Percentiles rank a stretch among this genome's conserved stretches.
Evolutionary conservation across 495 filamentous ascomycete species (phyloP).

Genomic region (Trichocladium antarcticum): DNA sequence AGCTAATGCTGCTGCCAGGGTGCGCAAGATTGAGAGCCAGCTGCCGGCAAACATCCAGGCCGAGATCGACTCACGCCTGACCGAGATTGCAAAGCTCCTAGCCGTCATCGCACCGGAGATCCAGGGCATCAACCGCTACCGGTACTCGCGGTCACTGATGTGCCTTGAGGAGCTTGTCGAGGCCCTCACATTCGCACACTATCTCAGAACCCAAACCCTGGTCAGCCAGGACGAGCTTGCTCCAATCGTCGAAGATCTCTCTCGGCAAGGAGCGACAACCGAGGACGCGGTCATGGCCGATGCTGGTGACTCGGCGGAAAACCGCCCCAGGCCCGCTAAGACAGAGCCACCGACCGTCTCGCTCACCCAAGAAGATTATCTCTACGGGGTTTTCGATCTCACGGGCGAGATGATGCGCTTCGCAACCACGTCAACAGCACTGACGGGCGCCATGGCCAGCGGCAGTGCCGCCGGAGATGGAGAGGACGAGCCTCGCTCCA

Average conservation of each 20-base stretch:
- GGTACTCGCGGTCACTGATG: constrained; percentile 76
- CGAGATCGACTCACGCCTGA: constrained; percentile 51
- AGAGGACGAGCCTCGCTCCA: constrained; percentile 32
- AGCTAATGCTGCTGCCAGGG: constrained; percentile 18
- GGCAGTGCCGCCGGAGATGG: constrained; percentile 11
- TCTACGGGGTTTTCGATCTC: constrained; percentile 86
- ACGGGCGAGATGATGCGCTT: constrained; percentile 94
- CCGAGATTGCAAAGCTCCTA: constrained; percentile 59
- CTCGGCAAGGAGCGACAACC: constrained; percentile 11
- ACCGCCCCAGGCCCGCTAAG: not conserved
- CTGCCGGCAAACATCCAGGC: constrained; percentile 54
- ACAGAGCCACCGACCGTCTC: constrained; percentile 37
- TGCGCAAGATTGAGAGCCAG: constrained; percentile 50
- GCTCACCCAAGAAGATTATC: constrained; percentile 72
- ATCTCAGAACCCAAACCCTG: constrained; percentile 64
- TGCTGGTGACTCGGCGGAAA: constrained; percentile 2
- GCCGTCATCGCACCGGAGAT: constrained; percentile 57
- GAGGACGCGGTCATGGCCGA: constrained; percentile 24
- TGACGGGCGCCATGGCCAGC: constrained; percentile 42
- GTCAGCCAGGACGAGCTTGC: constrained; percentile 52
- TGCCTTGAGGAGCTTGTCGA: constrained; percentile 92
- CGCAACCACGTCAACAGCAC: constrained; percentile 69
- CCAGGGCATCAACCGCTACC: constrained; percentile 64
- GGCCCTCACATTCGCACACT: constrained; percentile 73
- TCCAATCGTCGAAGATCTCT: constrained; percentile 31